phyloP scores from a whole-genome alignment of 208 protist genomes.

The Acanthamoeba royreba region DNA sequence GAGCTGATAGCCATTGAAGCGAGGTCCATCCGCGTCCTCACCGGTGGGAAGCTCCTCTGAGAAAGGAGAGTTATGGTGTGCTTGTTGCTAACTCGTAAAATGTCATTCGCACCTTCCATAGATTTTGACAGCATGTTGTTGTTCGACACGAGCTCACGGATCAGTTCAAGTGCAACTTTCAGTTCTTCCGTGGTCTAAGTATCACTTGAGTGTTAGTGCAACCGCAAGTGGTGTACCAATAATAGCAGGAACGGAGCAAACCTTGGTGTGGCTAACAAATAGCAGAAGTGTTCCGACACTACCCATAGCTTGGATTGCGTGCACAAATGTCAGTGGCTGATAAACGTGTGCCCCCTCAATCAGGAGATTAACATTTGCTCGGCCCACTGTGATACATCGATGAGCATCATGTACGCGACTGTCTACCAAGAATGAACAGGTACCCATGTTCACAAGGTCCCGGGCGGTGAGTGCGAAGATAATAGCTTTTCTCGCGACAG shows the following conservation, averaged over 20 bases:
- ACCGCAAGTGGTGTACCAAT: too few relatives aligned
- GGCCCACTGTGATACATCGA: not conserved
- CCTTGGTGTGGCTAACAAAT: constrained; percentile 9
- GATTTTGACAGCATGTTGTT: not conserved
- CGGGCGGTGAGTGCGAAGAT: constrained; percentile 4
- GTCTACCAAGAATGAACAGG: not conserved
- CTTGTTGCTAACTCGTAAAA: too few relatives aligned
- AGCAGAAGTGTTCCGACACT: not conserved
- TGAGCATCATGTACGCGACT: too few relatives aligned
- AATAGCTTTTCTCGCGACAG: not conserved
- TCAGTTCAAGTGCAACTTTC: not conserved
- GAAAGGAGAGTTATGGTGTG: too few relatives aligned
- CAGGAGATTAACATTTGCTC: not conserved
- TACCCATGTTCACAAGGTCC: not conserved
- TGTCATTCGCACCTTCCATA: not conserved
- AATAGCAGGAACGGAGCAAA: not conserved
- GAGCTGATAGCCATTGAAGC: constrained; percentile 36
- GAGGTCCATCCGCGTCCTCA: not conserved
- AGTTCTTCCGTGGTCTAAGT: not conserved
- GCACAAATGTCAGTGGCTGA: not conserved
- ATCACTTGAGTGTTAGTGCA: too few relatives aligned
- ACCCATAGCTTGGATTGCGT: not conserved
- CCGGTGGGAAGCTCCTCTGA: not conserved
- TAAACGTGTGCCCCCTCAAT: constrained; percentile 13
- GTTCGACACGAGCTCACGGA: not conserved